A percentile compares a stretch with the other conserved stretches of the same genome.
These are phyloP conservation scores for Psilocybe cyanescens DNA, from an alignment of 768 basidiomycete genomes.

Conservation along the genomic window DNA sequence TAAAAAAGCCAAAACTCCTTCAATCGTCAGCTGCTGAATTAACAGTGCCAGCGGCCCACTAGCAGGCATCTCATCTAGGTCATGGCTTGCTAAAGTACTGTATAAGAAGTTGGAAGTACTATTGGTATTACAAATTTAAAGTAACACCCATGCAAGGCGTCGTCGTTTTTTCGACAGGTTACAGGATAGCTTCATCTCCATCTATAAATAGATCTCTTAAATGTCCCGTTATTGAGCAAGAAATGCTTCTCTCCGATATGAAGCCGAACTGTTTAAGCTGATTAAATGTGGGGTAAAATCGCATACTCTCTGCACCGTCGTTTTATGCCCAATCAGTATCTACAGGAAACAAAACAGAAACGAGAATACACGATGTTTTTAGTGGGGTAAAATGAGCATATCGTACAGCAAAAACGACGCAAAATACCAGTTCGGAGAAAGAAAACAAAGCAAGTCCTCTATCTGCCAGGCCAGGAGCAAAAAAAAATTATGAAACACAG, in stretches of 20 bases:
- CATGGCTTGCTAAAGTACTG: too few relatives aligned
- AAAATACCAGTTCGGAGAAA: background rate
- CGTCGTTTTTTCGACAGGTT: too few relatives aligned
- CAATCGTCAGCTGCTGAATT: too few relatives aligned
- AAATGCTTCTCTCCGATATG: background rate
- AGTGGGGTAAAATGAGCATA: background rate
- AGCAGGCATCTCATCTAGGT: too few relatives aligned
- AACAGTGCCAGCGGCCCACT: too few relatives aligned
- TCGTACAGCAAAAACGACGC: background rate
- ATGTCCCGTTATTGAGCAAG: too few relatives aligned
- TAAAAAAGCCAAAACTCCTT: too few relatives aligned
- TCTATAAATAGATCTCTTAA: too few relatives aligned
- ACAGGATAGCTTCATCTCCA: too few relatives aligned
- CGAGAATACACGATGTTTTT: background rate
- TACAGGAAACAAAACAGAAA: background rate
- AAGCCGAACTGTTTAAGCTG: background rate
- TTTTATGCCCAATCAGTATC: background rate
- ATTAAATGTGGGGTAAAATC: background rate
- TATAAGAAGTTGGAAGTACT: too few relatives aligned
- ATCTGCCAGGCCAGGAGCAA: background rate
- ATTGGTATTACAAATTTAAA: too few relatives aligned
- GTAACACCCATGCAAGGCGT: too few relatives aligned
- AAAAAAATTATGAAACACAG: background rate
- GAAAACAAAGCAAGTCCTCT: background rate
- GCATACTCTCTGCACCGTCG: background rate